A percentile compares a stretch with the other conserved stretches of the same genome.
Conservation (phyloP, 352 stramenopile species). For the Phytophthora colocasiae region DNA sequence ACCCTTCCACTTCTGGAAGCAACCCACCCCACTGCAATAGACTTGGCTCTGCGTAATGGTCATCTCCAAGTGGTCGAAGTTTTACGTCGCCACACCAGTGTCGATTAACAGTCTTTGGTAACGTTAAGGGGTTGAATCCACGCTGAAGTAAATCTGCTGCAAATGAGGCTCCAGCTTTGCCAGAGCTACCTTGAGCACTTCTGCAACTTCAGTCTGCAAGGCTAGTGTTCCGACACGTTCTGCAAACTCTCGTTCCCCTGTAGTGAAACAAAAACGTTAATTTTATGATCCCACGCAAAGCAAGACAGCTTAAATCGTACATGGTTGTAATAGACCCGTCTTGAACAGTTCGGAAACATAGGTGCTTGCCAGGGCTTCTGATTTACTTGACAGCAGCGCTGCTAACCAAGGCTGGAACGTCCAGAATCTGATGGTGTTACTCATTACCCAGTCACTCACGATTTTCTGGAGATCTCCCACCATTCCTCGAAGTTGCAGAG, state of each 20-base stretch:
- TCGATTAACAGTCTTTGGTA: not conserved
- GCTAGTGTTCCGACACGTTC: constrained; percentile 45
- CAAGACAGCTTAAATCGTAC: constrained; percentile 22
- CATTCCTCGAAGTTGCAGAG: constrained; percentile 34
- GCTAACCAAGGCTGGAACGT: constrained; percentile 43
- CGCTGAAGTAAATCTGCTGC: constrained; percentile 40
- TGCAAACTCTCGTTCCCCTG: constrained; percentile 43
- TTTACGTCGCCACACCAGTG: constrained; percentile 5
- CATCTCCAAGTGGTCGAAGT: constrained; percentile 29
- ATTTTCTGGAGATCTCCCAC: constrained; percentile 38
- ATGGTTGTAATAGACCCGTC: constrained; percentile 46
- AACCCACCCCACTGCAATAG: constrained; percentile 19
- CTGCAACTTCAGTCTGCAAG: constrained; percentile 28
- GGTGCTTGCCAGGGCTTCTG: constrained; percentile 11
- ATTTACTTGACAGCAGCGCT: constrained; percentile 37
- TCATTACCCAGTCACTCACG: constrained; percentile 29
- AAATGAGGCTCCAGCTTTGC: constrained; percentile 44
- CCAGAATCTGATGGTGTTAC: constrained; percentile 39
- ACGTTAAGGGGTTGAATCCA: not conserved
- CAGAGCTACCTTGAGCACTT: constrained; percentile 26
- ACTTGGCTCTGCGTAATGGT: constrained; percentile 25
- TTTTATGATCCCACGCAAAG: not conserved
- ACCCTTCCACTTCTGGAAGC: constrained; percentile 17
- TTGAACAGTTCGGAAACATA: constrained; percentile 46
- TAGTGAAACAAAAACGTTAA: constrained; percentile 14